phyloP scores from a whole-genome alignment of 139 green algal genomes.

The Microglena sp. region DNA sequence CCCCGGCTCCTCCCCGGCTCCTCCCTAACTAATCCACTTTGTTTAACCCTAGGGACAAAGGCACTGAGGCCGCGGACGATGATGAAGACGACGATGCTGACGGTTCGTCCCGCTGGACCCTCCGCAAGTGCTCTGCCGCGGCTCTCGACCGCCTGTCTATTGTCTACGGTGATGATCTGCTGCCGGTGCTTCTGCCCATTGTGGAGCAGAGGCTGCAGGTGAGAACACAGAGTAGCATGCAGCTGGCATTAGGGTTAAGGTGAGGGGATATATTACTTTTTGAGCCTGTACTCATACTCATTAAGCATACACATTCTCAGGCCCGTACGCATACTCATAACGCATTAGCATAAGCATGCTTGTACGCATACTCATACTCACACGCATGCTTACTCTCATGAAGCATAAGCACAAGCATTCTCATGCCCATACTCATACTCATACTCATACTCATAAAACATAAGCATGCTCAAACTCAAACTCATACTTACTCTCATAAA shows the following conservation, averaged over 20 bases:
- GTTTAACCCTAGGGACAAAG: not conserved
- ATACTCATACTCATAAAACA: too few relatives aligned
- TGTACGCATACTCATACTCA: not conserved
- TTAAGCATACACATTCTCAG: not conserved
- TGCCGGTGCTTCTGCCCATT: conserved; percentile 84
- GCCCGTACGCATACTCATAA: too few relatives aligned
- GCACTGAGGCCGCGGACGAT: conserved; percentile 14
- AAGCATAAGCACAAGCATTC: too few relatives aligned
- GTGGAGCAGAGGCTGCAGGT: conserved; percentile 62
- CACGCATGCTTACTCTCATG: too few relatives aligned
- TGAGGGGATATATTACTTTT: not conserved
- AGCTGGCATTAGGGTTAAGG: not conserved
- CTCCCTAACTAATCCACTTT: not conserved
- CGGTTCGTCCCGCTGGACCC: conserved; percentile 64
- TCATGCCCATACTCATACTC: too few relatives aligned
- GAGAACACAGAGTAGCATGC: not conserved
- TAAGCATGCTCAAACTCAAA: too few relatives aligned
- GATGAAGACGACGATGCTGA: conserved; percentile 26
- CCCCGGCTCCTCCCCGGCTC: too few relatives aligned
- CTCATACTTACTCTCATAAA: too few relatives aligned
- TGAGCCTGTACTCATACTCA: not conserved
- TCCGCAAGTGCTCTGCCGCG: conserved; percentile 78
- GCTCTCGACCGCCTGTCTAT: conserved; percentile 81
- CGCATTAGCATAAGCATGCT: too few relatives aligned
- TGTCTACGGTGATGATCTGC: conserved; percentile 71